These are phyloP conservation scores for Metschnikowia continentalis DNA, from an alignment of 805 yeast genomes.

Conservation along the genomic window DNA sequence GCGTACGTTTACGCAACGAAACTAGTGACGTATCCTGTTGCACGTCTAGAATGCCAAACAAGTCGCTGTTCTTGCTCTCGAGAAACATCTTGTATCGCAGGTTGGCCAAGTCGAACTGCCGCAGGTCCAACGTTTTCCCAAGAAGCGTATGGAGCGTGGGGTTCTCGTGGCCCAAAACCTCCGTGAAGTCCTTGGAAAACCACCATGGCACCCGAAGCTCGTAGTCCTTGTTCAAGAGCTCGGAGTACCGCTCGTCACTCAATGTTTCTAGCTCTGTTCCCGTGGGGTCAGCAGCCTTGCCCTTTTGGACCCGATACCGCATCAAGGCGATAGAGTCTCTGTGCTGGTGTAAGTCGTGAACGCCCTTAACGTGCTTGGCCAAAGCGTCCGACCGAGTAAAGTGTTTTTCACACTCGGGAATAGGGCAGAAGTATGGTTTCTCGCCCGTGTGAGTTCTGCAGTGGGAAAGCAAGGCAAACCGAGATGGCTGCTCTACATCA, in stretches of 20 bases:
- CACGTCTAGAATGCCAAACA: conserved; percentile 10
- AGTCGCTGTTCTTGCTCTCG: conserved; percentile 13
- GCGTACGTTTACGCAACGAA: conserved; percentile 8
- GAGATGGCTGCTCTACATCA: conserved; percentile 49
- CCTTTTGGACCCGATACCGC: conserved; percentile 28
- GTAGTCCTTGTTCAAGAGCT: conserved; percentile 30
- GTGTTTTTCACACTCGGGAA: conserved; percentile 61
- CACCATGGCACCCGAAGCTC: conserved; percentile 41
- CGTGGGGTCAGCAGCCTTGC: conserved; percentile 23
- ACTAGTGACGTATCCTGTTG: conserved; percentile 5
- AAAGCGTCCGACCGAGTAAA: conserved; percentile 61
- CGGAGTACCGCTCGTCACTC: conserved; percentile 26
- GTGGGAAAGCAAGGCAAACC: conserved; percentile 60
- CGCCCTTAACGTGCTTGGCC: conserved; percentile 57
- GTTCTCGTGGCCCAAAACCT: conserved; percentile 19
- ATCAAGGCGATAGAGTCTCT: conserved; percentile 30
- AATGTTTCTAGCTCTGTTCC: conserved; percentile 22
- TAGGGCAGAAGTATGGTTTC: conserved; percentile 54
- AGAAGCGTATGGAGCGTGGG: conserved; percentile 18
- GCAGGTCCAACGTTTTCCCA: conserved; percentile 28
- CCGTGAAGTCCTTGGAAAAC: conserved; percentile 30
- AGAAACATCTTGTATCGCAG: conserved; percentile 27
- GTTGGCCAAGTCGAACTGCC: conserved; percentile 32
- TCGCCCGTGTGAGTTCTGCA: conserved; percentile 65
- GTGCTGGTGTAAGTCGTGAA: conserved; percentile 49